Evolutionary conservation across 176 grass and related monocot genomes (phyloP).

Genomic region (Hsuehochloa calcarea): DNA sequence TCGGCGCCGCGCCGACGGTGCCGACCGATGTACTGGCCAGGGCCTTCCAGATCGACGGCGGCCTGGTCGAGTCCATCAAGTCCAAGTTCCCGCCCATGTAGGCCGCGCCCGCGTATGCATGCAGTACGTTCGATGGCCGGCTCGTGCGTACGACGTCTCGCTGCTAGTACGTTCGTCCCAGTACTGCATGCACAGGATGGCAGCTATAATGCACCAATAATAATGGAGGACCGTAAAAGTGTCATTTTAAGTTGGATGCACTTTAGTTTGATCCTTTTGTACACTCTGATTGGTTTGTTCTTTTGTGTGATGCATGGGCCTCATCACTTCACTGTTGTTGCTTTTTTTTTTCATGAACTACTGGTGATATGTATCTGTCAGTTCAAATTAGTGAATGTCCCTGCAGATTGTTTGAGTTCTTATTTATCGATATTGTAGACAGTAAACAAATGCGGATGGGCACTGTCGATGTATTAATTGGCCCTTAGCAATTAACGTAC

Average conservation of each 20-base stretch:
- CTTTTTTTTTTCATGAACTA: background rate
- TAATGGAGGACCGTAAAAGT: background rate
- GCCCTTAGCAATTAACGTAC: background rate
- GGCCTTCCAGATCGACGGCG: conserved; percentile 51
- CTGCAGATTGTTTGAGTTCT: background rate
- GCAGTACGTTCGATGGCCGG: background rate
- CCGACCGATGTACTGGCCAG: conserved; percentile 49
- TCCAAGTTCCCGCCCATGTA: conserved; percentile 48
- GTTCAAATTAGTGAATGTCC: background rate
- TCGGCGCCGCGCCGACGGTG: conserved; percentile 45
- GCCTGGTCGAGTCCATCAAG: conserved; percentile 59
- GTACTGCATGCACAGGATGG: background rate
- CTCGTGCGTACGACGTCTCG: background rate
- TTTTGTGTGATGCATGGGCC: background rate
- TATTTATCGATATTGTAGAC: no score
- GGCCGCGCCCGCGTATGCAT: no score
- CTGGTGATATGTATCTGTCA: background rate
- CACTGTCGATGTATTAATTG: background rate
- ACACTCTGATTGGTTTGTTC: background rate
- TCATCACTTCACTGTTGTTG: background rate
- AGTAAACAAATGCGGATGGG: no score
- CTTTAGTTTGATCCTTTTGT: background rate
- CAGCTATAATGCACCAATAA: background rate
- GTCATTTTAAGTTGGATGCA: background rate
- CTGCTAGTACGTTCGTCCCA: background rate